phyloP scores from a whole-genome alignment of 2,329 filamentous ascomycete genomes.

The Penicillium sp. region DNA sequence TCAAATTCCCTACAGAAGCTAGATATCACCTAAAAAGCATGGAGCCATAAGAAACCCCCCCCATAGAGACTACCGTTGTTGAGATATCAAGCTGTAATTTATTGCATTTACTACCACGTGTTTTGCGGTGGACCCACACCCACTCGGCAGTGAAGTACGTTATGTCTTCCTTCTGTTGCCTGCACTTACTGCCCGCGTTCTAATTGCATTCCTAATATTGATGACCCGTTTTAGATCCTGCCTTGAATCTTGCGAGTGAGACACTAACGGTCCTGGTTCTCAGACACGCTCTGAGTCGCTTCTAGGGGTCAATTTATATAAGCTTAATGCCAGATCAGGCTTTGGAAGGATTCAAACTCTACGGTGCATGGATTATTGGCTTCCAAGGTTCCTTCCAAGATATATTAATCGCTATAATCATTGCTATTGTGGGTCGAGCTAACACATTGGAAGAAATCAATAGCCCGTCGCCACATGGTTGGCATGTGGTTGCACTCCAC shows the following conservation, averaged over 20 bases:
- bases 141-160: neutral
- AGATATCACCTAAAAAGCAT: neutral
- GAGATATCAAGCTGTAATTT: neutral
- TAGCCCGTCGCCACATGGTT: neutral
- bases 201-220: neutral
- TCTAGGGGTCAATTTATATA: neutral
- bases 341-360: neutral
- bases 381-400: neutral
- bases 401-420: neutral
- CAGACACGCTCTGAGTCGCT: neutral
- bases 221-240: neutral
- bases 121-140: neutral
- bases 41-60: too few species aligned
- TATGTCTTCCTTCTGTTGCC: neutral
- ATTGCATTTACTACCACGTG: neutral
- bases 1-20: neutral
- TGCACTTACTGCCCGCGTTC: neutral
- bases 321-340: neutral
- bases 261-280: neutral
- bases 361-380: neutral
- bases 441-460: neutral
- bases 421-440: neutral
- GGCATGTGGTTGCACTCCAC: neutral
- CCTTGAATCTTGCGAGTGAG: neutral
- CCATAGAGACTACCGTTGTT: neutral